Percentiles rank a stretch among this genome's conserved stretches.
Evolutionary conservation across 805 yeast genomes (phyloP).

Genomic region (Kazachstania kunashirensis): DNA sequence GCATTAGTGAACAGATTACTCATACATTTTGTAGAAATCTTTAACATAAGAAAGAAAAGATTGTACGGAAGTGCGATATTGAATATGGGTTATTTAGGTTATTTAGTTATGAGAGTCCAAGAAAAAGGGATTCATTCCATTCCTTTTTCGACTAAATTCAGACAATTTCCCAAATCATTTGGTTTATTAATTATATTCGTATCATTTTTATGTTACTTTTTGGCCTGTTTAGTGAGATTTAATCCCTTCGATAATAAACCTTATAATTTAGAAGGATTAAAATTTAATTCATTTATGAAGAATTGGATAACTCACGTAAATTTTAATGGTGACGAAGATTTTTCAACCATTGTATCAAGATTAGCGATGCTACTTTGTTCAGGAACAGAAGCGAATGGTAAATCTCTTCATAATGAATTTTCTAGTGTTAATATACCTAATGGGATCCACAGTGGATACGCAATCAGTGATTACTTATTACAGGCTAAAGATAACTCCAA

Average conservation of each 20-base stretch:
- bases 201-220: conserved; percentile 43
- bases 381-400: conserved; percentile 14
- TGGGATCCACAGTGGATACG: conserved; percentile 10
- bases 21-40: conserved; percentile 53
- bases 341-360: conserved; percentile 15
- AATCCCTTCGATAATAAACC: conserved; percentile 14
- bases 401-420: conserved; percentile 23
- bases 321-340: conserved; percentile 28
- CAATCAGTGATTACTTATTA: conserved; percentile 5
- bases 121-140: conserved; percentile 39
- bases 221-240: conserved; percentile 52
- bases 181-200: conserved; percentile 45
- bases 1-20: conserved; percentile 50
- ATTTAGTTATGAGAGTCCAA: conserved; percentile 41
- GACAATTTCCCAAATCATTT: conserved; percentile 51
- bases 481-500: conserved; percentile 1
- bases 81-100: conserved; percentile 41
- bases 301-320: conserved; percentile 30
- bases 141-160: conserved; percentile 50
- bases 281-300: conserved; percentile 27
- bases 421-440: conserved; percentile 14
- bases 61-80: conserved; percentile 55
- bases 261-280: conserved; percentile 16
- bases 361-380: conserved; percentile 18
- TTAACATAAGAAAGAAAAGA: conserved; percentile 44